Base-by-base conservation (phyloP, 768 basidiomycete genomes). In the Boletus vinaceobasis region DNA sequence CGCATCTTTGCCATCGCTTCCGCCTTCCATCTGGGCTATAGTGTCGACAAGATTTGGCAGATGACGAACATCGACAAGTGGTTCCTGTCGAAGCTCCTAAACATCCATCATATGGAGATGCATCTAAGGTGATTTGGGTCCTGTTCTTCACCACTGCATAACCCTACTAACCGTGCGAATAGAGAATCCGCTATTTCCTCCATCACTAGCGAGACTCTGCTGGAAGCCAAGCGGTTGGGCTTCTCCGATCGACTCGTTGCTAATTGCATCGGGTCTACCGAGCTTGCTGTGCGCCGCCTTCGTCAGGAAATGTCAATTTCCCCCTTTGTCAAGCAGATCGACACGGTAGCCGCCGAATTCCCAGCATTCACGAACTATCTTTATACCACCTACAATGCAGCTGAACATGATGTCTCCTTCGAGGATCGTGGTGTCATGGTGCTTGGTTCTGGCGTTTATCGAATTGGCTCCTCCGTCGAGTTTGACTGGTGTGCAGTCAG, bases 401-500 rank as follows among this genome's bases (percentile, higher is more conserved):
- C 87, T 58, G 93, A 96, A 68, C 93, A 98, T 69, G 96, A 98
- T 69, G 73, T 98, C 61, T 70, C 76, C 6, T 99, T 99, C 75
- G 73, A 85, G 47, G 97, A 99, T 67, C 82, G 88, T 53, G 97
- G 96, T 59, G 87, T 98, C 57, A 96, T 98, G 84, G 97, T 98
- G 4, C 81, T 98, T 39, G 97, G 97, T 32, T 98, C 96, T 14
- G 97, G 97, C 54, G 96, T 98, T 3, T 99, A 99, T 74, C 88
- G 97, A 50, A 99, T 99, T 61, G 96, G 97, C 17, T 98, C 96
- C 2, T 98, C 95, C 5, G 96, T 99, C 72, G 96, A 99, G 75
- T 98, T 99, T 74, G 96, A 98, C 70, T 99, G 96, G 96, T 98
- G 96, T 71, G 97, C 96, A 15, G 96, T 99, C 50, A 88, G 95